phyloP scores from a whole-genome alignment of 1,139 yeast genomes.

The Eremothecium coryli region DNA sequence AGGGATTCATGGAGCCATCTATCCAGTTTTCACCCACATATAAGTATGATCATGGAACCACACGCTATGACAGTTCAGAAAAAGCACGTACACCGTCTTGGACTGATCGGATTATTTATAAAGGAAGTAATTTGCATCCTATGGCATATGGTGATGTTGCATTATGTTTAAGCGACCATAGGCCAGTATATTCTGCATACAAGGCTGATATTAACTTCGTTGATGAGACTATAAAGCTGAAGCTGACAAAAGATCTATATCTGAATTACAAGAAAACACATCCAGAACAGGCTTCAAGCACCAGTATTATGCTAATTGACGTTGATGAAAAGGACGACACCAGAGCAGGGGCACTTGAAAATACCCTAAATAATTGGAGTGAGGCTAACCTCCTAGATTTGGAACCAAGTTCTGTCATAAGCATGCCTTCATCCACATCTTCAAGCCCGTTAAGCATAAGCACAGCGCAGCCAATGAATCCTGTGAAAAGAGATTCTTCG shows the following conservation, averaged over 20 bases:
- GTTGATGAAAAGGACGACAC: conserved; percentile 22
- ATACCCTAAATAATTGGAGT: conserved; percentile 10
- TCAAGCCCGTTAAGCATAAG: conserved; percentile 4
- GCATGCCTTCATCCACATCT: conserved; percentile 7
- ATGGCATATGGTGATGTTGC: conserved; percentile 51
- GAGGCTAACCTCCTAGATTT: conserved; percentile 13
- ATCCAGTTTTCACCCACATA: conserved; percentile 82
- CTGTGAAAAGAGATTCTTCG: neutral
- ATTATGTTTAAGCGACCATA: conserved; percentile 74
- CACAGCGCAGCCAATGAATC: neutral
- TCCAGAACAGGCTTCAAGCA: conserved; percentile 20
- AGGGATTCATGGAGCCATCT: conserved; percentile 67
- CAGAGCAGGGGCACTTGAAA: conserved; percentile 25
- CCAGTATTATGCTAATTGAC: conserved; percentile 13
- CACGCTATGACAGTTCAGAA: conserved; percentile 73
- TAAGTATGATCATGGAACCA: conserved; percentile 79
- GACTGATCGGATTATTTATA: conserved; percentile 81
- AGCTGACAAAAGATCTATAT: conserved; percentile 44
- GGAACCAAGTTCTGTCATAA: conserved; percentile 9
- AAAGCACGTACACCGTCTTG: conserved; percentile 93
- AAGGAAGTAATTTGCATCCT: conserved; percentile 46
- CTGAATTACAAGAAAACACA: conserved; percentile 37
- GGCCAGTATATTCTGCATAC: conserved; percentile 79
- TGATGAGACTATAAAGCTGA: conserved; percentile 46
- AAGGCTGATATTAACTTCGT: conserved; percentile 54